Evolutionary conservation across 192 early-diverging fungal species (phyloP).

Genomic region (Jimgerdemannia flammicorona): DNA sequence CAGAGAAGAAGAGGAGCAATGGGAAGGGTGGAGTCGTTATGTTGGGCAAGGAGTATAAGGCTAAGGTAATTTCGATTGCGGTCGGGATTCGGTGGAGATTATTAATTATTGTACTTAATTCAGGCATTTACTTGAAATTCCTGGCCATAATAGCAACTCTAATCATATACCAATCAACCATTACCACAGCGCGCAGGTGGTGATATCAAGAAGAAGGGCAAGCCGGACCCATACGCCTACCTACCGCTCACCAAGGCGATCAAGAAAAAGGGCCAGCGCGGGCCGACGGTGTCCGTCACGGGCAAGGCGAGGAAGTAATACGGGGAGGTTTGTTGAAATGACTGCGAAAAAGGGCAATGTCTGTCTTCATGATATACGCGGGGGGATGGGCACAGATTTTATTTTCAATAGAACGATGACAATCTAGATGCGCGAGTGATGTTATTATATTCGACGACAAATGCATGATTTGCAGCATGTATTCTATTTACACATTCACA

Average conservation of each 20-base stretch:
- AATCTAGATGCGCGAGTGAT: too few relatives aligned
- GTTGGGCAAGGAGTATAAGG: constrained; percentile 77
- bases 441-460: too few relatives aligned
- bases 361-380: too few relatives aligned
- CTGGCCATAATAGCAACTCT: not conserved
- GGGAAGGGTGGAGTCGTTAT: constrained; percentile 15
- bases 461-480: too few relatives aligned
- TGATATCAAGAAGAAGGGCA: constrained; percentile 87
- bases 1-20: constrained; percentile 23
- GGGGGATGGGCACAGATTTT: too few relatives aligned
- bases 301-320: constrained; percentile 33
- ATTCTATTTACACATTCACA: too few relatives aligned
- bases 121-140: too few relatives aligned
- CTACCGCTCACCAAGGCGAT: constrained; percentile 71
- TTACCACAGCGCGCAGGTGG: constrained; percentile 68
- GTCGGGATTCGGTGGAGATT: not conserved
- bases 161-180: not conserved
- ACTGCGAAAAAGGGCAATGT: too few relatives aligned
- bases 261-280: constrained; percentile 60
- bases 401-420: too few relatives aligned
- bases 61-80: constrained; percentile 44
- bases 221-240: constrained; percentile 93
- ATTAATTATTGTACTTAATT: too few relatives aligned
- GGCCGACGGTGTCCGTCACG: constrained; percentile 33
- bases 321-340: too few relatives aligned